Evolutionary conservation across 176 grass and related monocot species (phyloP).

Genomic region (Dendrocalamus sinicus): DNA sequence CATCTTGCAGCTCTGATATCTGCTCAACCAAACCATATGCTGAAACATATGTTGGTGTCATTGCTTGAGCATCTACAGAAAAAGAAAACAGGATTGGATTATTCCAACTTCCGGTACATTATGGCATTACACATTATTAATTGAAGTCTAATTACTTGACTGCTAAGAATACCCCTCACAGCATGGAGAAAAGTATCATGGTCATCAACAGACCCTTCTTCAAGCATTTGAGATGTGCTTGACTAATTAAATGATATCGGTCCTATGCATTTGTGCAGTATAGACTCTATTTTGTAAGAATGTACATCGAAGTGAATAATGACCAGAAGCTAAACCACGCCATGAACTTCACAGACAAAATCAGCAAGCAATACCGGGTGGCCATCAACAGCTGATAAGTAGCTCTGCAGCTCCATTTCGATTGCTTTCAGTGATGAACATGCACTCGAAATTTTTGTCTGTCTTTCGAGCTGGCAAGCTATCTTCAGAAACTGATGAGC

Average conservation of each 20-base stretch:
- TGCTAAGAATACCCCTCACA: conserved; percentile 78
- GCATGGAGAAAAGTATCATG: conserved; percentile 79
- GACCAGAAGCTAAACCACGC: conserved; percentile 33
- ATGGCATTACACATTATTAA: background rate
- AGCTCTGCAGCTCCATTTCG: conserved; percentile 79
- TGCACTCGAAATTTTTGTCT: conserved; percentile 53
- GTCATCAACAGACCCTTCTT: conserved; percentile 90
- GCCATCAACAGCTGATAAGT: conserved; percentile 61
- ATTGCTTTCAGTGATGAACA: conserved; percentile 76
- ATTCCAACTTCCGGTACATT: conserved; percentile 22
- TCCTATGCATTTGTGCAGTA: conserved; percentile 55
- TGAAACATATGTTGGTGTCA: conserved; percentile 75
- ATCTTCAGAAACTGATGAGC: conserved; percentile 76
- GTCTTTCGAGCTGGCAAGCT: conserved; percentile 74
- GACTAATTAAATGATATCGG: conserved; percentile 67
- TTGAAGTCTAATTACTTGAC: conserved; percentile 54
- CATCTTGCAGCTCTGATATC: conserved; percentile 68
- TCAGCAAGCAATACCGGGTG: conserved; percentile 64
- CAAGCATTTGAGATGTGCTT: conserved; percentile 67
- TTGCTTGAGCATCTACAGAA: conserved; percentile 59
- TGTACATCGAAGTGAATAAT: conserved; percentile 26
- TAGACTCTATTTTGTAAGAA: conserved; percentile 38
- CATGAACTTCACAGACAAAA: background rate
- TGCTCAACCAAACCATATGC: conserved; percentile 84
- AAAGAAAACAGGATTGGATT: conserved; percentile 10